These are phyloP conservation scores for Suhomyces kunorum DNA, from an alignment of 1,139 yeast species.

Conservation along the genomic window DNA sequence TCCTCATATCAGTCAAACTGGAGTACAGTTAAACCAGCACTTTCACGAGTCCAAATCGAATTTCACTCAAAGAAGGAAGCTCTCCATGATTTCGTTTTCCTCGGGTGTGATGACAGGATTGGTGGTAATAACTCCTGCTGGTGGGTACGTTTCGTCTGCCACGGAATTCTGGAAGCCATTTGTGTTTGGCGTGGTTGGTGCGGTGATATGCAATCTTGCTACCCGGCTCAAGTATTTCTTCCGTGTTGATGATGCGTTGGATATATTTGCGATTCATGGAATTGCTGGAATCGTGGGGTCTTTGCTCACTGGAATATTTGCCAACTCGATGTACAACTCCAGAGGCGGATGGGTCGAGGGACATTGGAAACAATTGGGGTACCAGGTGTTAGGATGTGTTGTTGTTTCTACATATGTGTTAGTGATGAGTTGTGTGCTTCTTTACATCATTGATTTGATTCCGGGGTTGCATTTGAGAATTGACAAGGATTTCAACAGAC, in stretches of 20 bases:
- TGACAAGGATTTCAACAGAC: conserved; percentile 41
- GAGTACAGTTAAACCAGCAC: conserved; percentile 23
- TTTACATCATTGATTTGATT: conserved; percentile 43
- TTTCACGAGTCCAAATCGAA: conserved; percentile 25
- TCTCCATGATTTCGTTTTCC: conserved; percentile 44
- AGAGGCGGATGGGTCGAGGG: conserved; percentile 53
- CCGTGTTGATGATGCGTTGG: conserved; percentile 47
- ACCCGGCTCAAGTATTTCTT: conserved; percentile 45
- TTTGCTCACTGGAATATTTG: conserved; percentile 45
- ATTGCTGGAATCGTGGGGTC: conserved; percentile 48
- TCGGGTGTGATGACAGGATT: conserved; percentile 48
- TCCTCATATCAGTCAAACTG: conserved; percentile 21
- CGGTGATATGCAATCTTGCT: conserved; percentile 37
- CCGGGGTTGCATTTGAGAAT: conserved; percentile 53
- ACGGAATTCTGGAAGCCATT: conserved; percentile 46
- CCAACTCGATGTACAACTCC: conserved; percentile 33
- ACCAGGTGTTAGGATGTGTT: conserved; percentile 48
- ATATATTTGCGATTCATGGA: conserved; percentile 50
- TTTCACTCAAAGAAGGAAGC: conserved; percentile 27
- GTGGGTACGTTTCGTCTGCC: conserved; percentile 43
- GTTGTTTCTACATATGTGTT: conserved; percentile 45
- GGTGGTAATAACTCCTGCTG: conserved; percentile 49
- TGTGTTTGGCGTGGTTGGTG: conserved; percentile 44
- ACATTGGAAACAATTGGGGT: conserved; percentile 49
- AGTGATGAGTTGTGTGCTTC: conserved; percentile 36